phyloP scores from a whole-genome alignment of 257 asterid genomes.

The Handroanthus guayacan region DNA sequence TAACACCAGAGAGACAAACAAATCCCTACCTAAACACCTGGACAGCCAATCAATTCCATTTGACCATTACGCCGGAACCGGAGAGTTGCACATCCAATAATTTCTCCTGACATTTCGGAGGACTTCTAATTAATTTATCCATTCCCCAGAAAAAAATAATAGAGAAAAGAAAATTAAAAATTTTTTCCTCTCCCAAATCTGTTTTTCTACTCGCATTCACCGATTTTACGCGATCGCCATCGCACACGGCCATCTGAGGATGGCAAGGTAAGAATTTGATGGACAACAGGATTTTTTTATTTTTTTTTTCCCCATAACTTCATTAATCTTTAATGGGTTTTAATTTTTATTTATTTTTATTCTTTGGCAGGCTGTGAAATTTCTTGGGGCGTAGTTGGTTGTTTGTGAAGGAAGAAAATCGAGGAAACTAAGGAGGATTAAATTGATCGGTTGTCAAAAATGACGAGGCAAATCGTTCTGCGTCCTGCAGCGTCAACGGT shows the following conservation, averaged over 20 bases:
- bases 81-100: background rate
- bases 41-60: slow-evolving; percentile 21
- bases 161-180: background rate
- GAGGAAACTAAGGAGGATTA: background rate
- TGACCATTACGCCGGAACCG: slow-evolving; percentile 10
- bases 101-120: slow-evolving; percentile 19
- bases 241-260: background rate
- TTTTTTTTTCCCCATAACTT: background rate
- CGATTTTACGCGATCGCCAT: background rate
- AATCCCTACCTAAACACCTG: background rate
- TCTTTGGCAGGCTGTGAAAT: background rate
- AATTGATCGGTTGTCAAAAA: slow-evolving; percentile 16
- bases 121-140: slow-evolving; percentile 4
- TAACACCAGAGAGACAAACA: background rate
- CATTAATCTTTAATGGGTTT: background rate
- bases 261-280: too few species aligned
- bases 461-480: slow-evolving; percentile 57
- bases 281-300: background rate
- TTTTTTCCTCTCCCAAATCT: background rate
- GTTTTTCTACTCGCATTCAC: slow-evolving; percentile 7
- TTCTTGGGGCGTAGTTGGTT: slow-evolving; percentile 3
- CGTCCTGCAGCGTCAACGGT: slow-evolving; percentile 38
- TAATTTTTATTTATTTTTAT: background rate
- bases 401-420: background rate
- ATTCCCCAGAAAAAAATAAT: background rate